Conservation (phyloP, 2,329 filamentous ascomycete genomes). For the Dryadomyces sulphureus region DNA sequence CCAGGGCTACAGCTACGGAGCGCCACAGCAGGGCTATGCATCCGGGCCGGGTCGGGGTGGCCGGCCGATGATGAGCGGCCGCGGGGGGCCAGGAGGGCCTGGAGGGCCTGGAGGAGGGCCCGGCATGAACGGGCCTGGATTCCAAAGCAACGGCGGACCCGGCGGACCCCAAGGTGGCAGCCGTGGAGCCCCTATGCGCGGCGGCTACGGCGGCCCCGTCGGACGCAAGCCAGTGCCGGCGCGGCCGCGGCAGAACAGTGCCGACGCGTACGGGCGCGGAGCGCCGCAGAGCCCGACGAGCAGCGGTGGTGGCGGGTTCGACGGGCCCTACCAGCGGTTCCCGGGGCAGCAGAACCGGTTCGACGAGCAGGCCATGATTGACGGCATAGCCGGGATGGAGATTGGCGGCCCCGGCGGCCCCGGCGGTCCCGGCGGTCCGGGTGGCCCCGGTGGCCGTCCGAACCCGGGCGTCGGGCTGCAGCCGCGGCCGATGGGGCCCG, state of each 20-base stretch:
- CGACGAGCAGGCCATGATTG: conserved; percentile 25
- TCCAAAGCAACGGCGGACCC: too few relatives aligned
- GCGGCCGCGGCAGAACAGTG: not conserved
- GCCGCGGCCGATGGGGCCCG: too few relatives aligned
- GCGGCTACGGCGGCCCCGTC: conserved; percentile 20
- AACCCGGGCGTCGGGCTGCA: too few relatives aligned
- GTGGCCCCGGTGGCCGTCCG: too few relatives aligned
- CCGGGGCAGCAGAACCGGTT: conserved; percentile 26
- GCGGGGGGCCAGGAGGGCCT: conserved; percentile 28
- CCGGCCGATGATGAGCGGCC: conserved; percentile 26
- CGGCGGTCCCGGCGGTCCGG: too few relatives aligned
- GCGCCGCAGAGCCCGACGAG: conserved; percentile 7
- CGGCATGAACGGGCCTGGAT: too few relatives aligned
- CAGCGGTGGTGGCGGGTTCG: conserved; percentile 21
- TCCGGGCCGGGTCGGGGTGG: conserved; percentile 20
- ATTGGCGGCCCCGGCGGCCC: conserved; percentile 12
- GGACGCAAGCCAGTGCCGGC: conserved; percentile 4
- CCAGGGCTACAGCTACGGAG: conserved; percentile 28
- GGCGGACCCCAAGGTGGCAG: not conserved
- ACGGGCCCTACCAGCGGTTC: conserved; percentile 27
- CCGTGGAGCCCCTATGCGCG: conserved; percentile 17
- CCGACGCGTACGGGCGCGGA: not conserved
- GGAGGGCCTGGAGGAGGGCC: too few relatives aligned
- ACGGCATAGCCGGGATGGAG: conserved; percentile 19
- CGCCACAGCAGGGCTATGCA: conserved; percentile 27